phyloP scores from a whole-genome alignment of 2,329 filamentous ascomycete genomes.

The Alternaria sp. region DNA sequence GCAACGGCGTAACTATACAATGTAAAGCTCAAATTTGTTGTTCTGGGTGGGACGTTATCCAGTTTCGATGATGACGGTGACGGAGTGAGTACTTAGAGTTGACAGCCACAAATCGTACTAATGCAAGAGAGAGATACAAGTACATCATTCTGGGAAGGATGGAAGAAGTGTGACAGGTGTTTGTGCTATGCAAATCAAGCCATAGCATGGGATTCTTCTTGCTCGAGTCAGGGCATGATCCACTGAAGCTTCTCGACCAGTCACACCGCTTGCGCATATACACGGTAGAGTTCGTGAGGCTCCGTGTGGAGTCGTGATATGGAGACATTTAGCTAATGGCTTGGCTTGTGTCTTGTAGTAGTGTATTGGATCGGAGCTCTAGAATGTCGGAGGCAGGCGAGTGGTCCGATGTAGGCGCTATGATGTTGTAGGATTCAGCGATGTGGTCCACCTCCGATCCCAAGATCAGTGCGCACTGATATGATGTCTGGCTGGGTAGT shows the following conservation, averaged over 20 bases:
- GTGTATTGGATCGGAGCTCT: neutral
- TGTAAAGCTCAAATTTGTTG: neutral
- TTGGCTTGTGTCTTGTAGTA: neutral
- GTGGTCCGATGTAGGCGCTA: neutral
- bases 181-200: neutral
- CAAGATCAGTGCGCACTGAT: neutral
- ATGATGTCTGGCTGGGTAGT: neutral
- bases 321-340: neutral
- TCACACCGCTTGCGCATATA: neutral
- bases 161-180: neutral
- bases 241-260: slow-evolving; percentile 2
- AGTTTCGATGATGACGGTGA: neutral
- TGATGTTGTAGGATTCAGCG: neutral
- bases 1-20: neutral
- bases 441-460: slow-evolving; percentile 1
- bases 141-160: neutral
- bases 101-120: neutral
- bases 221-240: neutral
- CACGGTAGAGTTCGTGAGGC: neutral
- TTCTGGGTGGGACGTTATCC: neutral
- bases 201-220: neutral
- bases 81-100: neutral
- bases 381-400: neutral
- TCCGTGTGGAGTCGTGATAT: neutral
- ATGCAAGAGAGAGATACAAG: neutral